These are phyloP conservation scores for Sphagnum fallax DNA, from an alignment of 228 moss, liverwort and hornwort species.

Conservation along the genomic window DNA sequence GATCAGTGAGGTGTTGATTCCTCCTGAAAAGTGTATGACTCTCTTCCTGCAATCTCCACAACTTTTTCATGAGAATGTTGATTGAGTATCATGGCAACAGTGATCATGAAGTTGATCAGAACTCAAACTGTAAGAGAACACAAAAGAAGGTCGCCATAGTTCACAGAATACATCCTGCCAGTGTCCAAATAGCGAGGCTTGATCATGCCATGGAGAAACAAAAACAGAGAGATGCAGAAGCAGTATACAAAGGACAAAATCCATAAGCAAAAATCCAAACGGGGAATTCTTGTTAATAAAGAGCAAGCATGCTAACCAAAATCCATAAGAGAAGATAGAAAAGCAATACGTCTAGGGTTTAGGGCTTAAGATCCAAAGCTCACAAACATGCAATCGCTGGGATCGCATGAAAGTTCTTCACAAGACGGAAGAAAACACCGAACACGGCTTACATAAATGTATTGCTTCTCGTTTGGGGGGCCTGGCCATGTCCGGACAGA, in stretches of 20 bases:
- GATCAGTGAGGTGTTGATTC: slow-evolving; percentile 40
- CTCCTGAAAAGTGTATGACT: slow-evolving; percentile 45
- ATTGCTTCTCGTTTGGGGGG: slow-evolving; percentile 44
- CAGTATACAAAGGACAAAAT: too few species aligned
- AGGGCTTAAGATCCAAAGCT: too few species aligned
- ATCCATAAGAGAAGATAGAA: too few species aligned
- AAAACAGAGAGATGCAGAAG: too few species aligned
- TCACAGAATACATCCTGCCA: not conserved
- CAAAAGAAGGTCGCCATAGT: too few species aligned
- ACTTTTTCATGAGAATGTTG: not conserved
- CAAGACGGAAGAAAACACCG: not conserved
- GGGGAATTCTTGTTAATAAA: too few species aligned
- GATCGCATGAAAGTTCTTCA: too few species aligned
- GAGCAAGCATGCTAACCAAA: too few species aligned
- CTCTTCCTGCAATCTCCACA: slow-evolving; percentile 57
- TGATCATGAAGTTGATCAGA: not conserved
- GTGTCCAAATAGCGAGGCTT: not conserved
- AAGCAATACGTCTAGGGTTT: too few species aligned
- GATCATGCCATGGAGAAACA: not conserved
- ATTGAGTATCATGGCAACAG: too few species aligned
- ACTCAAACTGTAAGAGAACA: not conserved
- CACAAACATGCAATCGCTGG: too few species aligned
- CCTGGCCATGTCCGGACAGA: slow-evolving; percentile 62
- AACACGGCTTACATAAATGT: slow-evolving; percentile 38
- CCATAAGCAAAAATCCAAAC: too few species aligned